phyloP scores from a whole-genome alignment of 176 grass and related monocot species.

The Bolboschoenus planiculmis region DNA sequence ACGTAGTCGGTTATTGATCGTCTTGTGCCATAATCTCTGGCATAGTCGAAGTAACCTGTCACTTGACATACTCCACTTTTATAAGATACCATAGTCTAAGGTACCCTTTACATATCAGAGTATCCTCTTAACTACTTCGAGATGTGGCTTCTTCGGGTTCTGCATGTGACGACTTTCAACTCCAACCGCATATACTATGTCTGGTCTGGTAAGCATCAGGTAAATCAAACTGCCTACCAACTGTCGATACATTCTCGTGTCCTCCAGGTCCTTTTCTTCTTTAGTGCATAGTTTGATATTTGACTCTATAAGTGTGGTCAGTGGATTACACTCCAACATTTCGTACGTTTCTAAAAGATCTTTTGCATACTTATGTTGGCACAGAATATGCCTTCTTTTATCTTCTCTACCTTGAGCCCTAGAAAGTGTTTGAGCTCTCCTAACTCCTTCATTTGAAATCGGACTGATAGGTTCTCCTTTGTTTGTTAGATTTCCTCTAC shows the following conservation, averaged over 20 bases:
- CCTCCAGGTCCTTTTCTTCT: neutral
- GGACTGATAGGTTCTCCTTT: conserved; percentile 8
- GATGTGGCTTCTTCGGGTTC: conserved; percentile 9
- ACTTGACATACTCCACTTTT: neutral
- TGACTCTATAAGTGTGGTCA: neutral
- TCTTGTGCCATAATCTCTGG: neutral
- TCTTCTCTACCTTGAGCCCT: neutral
- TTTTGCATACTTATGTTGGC: conserved; percentile 15
- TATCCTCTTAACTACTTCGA: neutral
- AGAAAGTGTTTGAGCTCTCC: conserved; percentile 18
- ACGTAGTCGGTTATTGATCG: neutral
- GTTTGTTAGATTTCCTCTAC: neutral
- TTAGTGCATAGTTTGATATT: neutral
- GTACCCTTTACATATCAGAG: conserved; percentile 4
- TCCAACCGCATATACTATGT: conserved; percentile 2
- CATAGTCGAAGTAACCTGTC: neutral
- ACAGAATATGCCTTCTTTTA: conserved; percentile 3
- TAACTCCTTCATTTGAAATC: conserved; percentile 30
- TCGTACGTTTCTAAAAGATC: conserved; percentile 1
- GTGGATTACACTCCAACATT: conserved; percentile 21
- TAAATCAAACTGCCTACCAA: neutral
- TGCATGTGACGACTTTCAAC: conserved; percentile 6
- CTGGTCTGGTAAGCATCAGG: neutral
- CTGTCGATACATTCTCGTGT: conserved; percentile 6
- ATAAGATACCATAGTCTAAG: neutral